Evolutionary conservation across 148 eudicot genomes (phyloP).

Genomic region (Fagopyrum homotropicum): DNA sequence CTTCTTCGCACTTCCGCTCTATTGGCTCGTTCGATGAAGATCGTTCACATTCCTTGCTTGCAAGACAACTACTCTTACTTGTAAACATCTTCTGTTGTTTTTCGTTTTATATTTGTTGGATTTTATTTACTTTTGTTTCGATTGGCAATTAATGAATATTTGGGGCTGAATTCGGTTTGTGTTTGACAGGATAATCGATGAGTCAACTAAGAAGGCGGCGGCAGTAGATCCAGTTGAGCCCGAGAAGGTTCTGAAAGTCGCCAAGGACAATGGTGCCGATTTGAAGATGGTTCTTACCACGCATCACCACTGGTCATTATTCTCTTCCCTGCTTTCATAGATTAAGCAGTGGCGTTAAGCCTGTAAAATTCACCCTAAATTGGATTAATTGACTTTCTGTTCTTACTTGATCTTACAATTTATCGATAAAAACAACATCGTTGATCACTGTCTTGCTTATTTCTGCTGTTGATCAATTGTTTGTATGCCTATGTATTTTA

Average conservation of each 20-base stretch:
- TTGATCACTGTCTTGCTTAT: background rate
- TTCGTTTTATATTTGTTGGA: background rate
- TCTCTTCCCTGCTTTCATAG: background rate
- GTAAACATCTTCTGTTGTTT: conserved; percentile 20
- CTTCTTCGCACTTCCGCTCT: conserved; percentile 8
- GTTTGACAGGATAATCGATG: conserved; percentile 65
- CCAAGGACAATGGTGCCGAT: conserved; percentile 44
- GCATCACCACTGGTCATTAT: conserved; percentile 79
- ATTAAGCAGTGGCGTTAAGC: background rate
- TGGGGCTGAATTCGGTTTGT: background rate
- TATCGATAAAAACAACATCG: background rate
- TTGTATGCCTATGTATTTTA: too few relatives aligned
- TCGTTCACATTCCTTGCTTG: conserved; percentile 69
- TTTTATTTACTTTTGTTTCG: background rate
- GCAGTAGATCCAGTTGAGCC: conserved; percentile 95
- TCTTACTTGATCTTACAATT: too few relatives aligned
- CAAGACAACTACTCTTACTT: conserved; percentile 85
- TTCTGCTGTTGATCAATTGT: background rate
- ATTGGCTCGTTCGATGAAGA: conserved; percentile 41
- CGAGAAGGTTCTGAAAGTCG: conserved; percentile 64
- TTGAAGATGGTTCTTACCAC: conserved; percentile 78
- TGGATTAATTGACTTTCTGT: background rate
- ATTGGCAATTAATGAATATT: background rate
- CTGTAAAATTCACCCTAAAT: background rate
- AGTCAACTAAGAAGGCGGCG: conserved; percentile 62